phyloP scores from a whole-genome alignment of 2,329 filamentous ascomycete species.

The Clonostachys sp. region DNA sequence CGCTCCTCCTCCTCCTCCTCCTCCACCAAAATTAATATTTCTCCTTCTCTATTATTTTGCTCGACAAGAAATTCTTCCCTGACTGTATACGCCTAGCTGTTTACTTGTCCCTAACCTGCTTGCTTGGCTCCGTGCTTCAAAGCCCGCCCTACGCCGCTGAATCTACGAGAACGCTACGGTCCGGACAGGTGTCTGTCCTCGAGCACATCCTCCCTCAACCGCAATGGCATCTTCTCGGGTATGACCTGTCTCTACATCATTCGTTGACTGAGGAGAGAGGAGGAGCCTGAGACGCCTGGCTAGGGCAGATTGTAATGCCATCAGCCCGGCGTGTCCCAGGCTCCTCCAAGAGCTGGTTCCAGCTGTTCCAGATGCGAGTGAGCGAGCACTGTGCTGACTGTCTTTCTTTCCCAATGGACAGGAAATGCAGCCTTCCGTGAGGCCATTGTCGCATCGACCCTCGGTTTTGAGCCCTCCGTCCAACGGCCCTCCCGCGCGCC shows the following conservation, averaged over 20 bases:
- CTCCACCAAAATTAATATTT: constrained; percentile 4
- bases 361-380: no score
- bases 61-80: no score
- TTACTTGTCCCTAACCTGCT: no score
- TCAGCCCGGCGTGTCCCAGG: no score
- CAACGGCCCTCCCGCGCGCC: constrained; percentile 55
- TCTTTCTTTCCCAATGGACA: constrained; percentile 18
- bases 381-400: background rate
- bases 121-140: no score
- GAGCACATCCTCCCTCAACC: constrained; percentile 20
- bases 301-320: no score
- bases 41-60: background rate
- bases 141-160: background rate
- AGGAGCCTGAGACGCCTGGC: no score
- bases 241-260: constrained; percentile 16
- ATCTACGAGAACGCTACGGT: background rate
- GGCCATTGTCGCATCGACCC: constrained; percentile 61
- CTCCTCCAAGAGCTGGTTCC: no score
- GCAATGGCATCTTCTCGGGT: constrained; percentile 62
- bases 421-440: constrained; percentile 62
- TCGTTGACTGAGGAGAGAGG: no score
- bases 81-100: no score
- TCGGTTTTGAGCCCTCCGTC: constrained; percentile 53
- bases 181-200: constrained; percentile 7
- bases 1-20: background rate